These are phyloP conservation scores for Cystofilobasidium macerans DNA, from an alignment of 768 basidiomycete species.

Conservation along the genomic window DNA sequence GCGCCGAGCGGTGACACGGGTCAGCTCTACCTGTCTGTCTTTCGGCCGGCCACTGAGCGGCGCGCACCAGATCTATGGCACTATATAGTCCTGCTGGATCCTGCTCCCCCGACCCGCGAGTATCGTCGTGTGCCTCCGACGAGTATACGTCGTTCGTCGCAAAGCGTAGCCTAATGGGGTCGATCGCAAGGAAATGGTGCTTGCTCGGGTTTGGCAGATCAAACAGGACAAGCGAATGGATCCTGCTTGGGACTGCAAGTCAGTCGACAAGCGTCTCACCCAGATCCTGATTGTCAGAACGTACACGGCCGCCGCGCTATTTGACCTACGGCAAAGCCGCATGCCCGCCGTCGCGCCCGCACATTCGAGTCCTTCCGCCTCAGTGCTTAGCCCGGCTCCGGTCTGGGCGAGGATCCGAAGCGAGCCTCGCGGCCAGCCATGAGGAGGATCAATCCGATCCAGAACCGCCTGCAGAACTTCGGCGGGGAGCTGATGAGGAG, in stretches of 20 bases:
- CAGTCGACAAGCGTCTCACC: background rate
- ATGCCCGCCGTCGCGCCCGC: too few species aligned
- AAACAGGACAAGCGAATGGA: conserved; percentile 44
- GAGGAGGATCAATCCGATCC: background rate
- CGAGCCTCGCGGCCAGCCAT: background rate
- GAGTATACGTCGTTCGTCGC: conserved; percentile 33
- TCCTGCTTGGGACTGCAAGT: too few species aligned
- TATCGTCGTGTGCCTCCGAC: conserved; percentile 13
- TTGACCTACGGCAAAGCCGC: background rate
- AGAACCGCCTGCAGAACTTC: background rate
- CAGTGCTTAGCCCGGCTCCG: too few species aligned
- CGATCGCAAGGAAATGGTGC: conserved; percentile 56
- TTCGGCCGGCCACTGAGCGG: background rate
- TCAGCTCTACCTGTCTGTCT: background rate
- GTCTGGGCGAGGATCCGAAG: background rate
- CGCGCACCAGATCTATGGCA: background rate
- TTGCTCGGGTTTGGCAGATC: conserved; percentile 47
- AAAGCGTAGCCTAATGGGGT: conserved; percentile 37
- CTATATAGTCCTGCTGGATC: background rate
- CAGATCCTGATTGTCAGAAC: background rate
- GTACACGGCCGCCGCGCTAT: too few species aligned
- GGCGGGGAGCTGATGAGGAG: background rate
- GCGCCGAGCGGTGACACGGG: background rate
- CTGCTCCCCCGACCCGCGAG: background rate
- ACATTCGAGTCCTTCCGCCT: too few species aligned